Base-by-base conservation (phyloP, 192 early-diverging fungal genomes). In the Lobosporangium transversale region DNA sequence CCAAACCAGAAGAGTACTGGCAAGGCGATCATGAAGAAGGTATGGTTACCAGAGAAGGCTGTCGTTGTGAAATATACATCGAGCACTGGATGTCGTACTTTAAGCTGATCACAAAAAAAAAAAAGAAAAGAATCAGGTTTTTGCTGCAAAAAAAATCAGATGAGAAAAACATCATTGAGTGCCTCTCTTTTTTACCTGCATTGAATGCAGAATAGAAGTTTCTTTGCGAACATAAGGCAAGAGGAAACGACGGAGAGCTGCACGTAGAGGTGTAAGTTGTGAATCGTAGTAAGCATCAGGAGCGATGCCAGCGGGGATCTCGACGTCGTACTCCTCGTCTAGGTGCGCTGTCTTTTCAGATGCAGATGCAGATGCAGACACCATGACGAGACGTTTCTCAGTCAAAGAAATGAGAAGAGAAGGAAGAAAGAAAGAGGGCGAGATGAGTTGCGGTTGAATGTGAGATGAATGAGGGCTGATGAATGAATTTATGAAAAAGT, bases 1-100 rank as follows among this genome's bases (percentile, higher is more conserved):
- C 91, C 91, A 53, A 93, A 92, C 83, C 92, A 91, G 65, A 95
- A 94, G 27, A 94, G 78, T 24, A 90, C 78, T 14, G 95, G 95
- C 18, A 95, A 70, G 30, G 89, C 82, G 15, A 93, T 70, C 81
- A 97, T 83, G 78, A 96, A 97, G 61, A 94, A 94, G 18, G 89
- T 88, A 61, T 96, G 95, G 42, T 92, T 94, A 11, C 95, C 95
- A 10, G 95, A 86, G 80, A 89, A 88, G 3, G 91, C 87, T 11
- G 91, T 89, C 70, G 81, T 84, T 20, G 89, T 68, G 64, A 94
- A 93, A 57, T 90, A 82, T 9, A 48, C 71, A 66, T 94, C 93
- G 30, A 92, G 50, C 23, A 76, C 36, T 5, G 86, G 83, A 31
- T 80, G 67, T 11, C 84, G 70, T 17, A 83, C 68, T 37, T 66